Base-by-base conservation (phyloP, 2,329 filamentous ascomycete species). In the Pyricularia pennisetigena region DNA sequence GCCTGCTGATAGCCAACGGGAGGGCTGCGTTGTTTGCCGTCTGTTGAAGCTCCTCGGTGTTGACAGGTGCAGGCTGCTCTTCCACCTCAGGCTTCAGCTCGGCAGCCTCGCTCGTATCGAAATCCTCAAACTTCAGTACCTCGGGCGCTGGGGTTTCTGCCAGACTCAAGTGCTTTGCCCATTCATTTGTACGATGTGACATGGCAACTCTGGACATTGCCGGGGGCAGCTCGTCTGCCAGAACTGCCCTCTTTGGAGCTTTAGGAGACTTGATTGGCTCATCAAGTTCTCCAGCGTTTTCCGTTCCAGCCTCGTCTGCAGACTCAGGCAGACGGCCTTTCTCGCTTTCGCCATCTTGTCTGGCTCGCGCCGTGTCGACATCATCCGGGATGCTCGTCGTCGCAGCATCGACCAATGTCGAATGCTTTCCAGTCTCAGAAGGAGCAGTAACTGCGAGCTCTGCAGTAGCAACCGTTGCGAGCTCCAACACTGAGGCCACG, bases 171-270 rank as follows among this genome's bases (percentile, higher is more conserved):
- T 97, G 93, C 76, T 97, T 97, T 0, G 93, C 93, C 94, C 94
- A 98, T 79, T 98, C 94, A 71, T 97, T 97, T 1, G 93, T 97
- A 69, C 94, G 87, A 75, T 95, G 97, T 0, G 90, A 91, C 76
- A 92, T 82, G 1, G 93, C 90, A 9, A 97, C 86, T 70, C 87
- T 89, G 0, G 93, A 95, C 41, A 93, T 78, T 14, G 87, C 86
- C n/a, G 83, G 80, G 0, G 92, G 91, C 12, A 83, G 83, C 3
- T 88, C 86, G 70, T 83, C 84, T 5, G 84, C 88, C 69, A 90
- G 76, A 64, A 79, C 85, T 20, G 77, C 65, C 24, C 29, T 66
- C 49, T 54, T 59, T 20, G 65, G 14, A 9, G 26, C 70, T 71
- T 75, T 73, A 14, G 73, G 75, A 1, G 81, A 73, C 67, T 82